These are phyloP conservation scores for Solidago caesia DNA, from an alignment of 129 eudicot species.

Conservation along the genomic window DNA sequence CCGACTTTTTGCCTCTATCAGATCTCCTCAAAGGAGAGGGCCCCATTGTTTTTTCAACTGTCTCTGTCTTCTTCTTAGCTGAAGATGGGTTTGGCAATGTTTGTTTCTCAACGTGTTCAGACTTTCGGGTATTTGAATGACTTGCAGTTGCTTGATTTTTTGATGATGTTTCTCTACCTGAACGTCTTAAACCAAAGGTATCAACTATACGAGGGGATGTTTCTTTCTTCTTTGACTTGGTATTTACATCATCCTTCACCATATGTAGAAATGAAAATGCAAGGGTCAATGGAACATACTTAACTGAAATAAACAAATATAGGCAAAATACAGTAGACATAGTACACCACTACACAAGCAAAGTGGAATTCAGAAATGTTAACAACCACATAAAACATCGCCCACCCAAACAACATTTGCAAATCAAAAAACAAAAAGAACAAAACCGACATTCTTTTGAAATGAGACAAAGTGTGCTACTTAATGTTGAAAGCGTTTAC, in stretches of 20 bases:
- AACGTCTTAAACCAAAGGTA: no score
- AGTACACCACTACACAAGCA: background rate
- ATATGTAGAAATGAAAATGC: background rate
- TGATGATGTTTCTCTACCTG: background rate
- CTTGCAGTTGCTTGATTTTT: background rate
- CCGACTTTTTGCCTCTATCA: slow-evolving; percentile 53
- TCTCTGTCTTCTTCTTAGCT: slow-evolving; percentile 39
- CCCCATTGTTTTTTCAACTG: slow-evolving; percentile 32
- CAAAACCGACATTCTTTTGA: no score
- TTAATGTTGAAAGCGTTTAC: no score
- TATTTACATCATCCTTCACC: background rate
- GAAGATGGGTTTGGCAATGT: slow-evolving; percentile 30
- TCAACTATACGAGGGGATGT: no score
- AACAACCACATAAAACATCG: background rate
- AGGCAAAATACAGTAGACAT: background rate
- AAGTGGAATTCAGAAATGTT: background rate
- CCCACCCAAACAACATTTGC: no score
- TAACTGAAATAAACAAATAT: background rate
- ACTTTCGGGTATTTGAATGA: no score
- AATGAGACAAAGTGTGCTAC: no score
- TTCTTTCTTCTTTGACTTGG: background rate
- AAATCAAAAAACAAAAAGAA: no score
- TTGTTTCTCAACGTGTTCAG: slow-evolving; percentile 48
- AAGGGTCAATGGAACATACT: background rate
- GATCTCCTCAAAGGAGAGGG: slow-evolving; percentile 56